These are phyloP conservation scores for Cymbopogon flexuosus DNA, from an alignment of 202 grass and related monocot species.

Conservation along the genomic window DNA sequence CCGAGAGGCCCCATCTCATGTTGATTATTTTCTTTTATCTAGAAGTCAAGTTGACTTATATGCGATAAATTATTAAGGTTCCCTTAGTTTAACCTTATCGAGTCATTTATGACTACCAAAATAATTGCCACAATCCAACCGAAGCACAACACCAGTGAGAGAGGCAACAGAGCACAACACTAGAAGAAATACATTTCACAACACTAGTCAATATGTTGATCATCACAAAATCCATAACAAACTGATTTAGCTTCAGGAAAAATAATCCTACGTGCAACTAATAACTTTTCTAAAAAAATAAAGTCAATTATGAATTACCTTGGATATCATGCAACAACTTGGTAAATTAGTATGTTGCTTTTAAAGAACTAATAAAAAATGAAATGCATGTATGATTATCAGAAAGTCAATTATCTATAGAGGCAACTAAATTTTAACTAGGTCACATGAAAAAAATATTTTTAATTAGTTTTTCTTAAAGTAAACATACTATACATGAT, in stretches of 20 bases:
- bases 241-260: neutral
- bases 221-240: neutral
- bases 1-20: too few species aligned
- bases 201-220: too few species aligned
- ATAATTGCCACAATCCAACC: too few species aligned
- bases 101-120: too few species aligned
- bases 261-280: neutral
- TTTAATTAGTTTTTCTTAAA: neutral
- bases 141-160: too few species aligned
- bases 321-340: neutral
- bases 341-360: neutral
- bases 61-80: too few species aligned
- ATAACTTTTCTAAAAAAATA: neutral
- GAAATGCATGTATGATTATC: neutral
- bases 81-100: too few species aligned
- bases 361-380: neutral
- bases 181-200: neutral
- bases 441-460: neutral
- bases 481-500: neutral
- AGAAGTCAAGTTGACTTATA: too few species aligned
- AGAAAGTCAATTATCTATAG: neutral
- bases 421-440: neutral
- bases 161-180: neutral
- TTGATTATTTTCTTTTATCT: too few species aligned
- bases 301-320: neutral